These are phyloP conservation scores for Colletotrichum euphorbiae DNA, from an alignment of 2,329 filamentous ascomycete species.

Conservation along the genomic window DNA sequence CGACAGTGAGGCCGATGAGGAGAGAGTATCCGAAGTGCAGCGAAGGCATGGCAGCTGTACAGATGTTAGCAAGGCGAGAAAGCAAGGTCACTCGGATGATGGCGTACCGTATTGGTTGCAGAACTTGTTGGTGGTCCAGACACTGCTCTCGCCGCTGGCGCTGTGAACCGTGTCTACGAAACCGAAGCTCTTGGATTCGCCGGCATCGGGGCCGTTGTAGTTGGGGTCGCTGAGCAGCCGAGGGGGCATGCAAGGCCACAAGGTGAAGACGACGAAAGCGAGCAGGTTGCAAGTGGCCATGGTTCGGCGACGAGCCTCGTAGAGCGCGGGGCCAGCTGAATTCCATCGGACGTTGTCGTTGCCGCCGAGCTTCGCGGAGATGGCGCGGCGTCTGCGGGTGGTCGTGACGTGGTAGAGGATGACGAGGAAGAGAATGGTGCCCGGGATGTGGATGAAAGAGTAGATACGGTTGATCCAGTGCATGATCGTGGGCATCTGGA, in stretches of 20 bases:
- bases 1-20: constrained; percentile 77
- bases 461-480: constrained; percentile 79
- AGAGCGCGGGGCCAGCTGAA: constrained; percentile 58
- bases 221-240: constrained; percentile 64
- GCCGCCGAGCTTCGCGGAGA: constrained; percentile 44
- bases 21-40: constrained; percentile 82
- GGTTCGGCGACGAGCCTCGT: constrained; percentile 67
- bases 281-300: constrained; percentile 67
- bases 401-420: constrained; percentile 78
- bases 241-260: constrained; percentile 67
- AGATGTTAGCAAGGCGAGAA: constrained; percentile 11
- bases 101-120: constrained; percentile 78
- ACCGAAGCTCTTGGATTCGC: constrained; percentile 67
- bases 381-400: constrained; percentile 61
- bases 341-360: constrained; percentile 44
- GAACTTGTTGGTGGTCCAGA: constrained; percentile 70
- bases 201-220: constrained; percentile 66
- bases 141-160: constrained; percentile 62
- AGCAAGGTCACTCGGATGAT: accelerated
- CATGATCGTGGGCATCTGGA: constrained; percentile 65
- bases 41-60: constrained; percentile 76
- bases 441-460: constrained; percentile 83
- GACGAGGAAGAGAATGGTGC: constrained; percentile 75
- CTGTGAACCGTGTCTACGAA: constrained; percentile 64
- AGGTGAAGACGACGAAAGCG: constrained; percentile 63